phyloP scores from a whole-genome alignment of 2,329 filamentous ascomycete genomes.

The Whalleya microplaca region DNA sequence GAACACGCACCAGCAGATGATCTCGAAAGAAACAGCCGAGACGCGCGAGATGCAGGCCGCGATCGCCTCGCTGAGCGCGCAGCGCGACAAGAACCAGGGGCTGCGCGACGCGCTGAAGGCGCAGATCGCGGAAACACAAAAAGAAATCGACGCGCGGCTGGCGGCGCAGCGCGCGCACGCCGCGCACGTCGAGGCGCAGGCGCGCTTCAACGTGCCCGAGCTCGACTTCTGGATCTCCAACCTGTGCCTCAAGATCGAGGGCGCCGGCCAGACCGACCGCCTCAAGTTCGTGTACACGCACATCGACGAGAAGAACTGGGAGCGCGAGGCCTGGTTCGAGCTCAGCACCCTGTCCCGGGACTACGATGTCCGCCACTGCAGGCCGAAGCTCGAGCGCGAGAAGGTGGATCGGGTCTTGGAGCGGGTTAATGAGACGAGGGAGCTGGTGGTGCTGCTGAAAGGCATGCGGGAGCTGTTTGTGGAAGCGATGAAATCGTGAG shows the following conservation, averaged over 20 bases:
- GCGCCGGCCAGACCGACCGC: slow-evolving; percentile 79
- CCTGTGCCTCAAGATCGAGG: slow-evolving; percentile 86
- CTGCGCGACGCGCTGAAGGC: slow-evolving; percentile 60
- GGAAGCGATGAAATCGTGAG: slow-evolving; percentile 61
- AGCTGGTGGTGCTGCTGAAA: slow-evolving; percentile 74
- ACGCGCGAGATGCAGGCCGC: slow-evolving; percentile 73
- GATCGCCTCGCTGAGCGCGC: slow-evolving; percentile 60
- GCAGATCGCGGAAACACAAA: slow-evolving; percentile 70
- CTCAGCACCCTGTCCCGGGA: slow-evolving; percentile 79
- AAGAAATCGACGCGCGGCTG: slow-evolving; percentile 68
- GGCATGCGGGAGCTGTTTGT: slow-evolving; percentile 82
- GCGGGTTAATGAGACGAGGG: slow-evolving; percentile 77
- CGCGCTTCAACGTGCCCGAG: slow-evolving; percentile 88
- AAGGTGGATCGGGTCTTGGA: slow-evolving; percentile 78
- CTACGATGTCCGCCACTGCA: slow-evolving; percentile 80
- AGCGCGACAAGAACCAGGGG: slow-evolving; percentile 64
- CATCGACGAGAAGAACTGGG: slow-evolving; percentile 84
- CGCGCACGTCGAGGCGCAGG: slow-evolving; percentile 78
- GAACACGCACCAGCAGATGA: slow-evolving; percentile 70
- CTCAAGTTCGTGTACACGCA: slow-evolving; percentile 90
- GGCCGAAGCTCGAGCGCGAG: slow-evolving; percentile 81
- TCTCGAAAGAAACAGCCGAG: slow-evolving; percentile 78
- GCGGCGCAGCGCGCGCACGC: slow-evolving; percentile 75
- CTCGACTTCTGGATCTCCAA: slow-evolving; percentile 95
- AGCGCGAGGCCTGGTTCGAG: slow-evolving; percentile 92